Evolutionary conservation across 2,329 filamentous ascomycete genomes (phyloP).

Genomic region (Monosporascus ibericus): DNA sequence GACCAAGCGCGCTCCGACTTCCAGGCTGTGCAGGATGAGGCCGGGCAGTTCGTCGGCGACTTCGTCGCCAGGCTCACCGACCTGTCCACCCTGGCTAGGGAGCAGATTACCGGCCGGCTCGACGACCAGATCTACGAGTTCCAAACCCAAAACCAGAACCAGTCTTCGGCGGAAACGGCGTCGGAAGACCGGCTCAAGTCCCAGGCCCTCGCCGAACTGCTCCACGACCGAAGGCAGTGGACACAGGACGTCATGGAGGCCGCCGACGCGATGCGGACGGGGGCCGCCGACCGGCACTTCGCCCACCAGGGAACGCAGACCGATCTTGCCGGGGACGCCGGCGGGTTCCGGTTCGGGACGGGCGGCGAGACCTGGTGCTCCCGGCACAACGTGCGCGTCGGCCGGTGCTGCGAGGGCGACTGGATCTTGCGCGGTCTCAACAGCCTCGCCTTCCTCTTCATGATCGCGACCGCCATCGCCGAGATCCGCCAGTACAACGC

Average conservation of each 20-base stretch:
- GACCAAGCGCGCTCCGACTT: too few relatives aligned
- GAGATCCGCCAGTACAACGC: conserved; percentile 8
- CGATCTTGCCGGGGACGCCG: too few relatives aligned
- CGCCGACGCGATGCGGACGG: background rate
- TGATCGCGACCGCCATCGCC: conserved; percentile 9
- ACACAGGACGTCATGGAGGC: background rate
- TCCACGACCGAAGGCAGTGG: background rate
- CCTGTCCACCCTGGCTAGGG: too few relatives aligned
- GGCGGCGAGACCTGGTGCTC: background rate
- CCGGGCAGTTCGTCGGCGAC: too few relatives aligned
- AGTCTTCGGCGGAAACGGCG: background rate
- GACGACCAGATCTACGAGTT: background rate
- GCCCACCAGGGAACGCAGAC: background rate
- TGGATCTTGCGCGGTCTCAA: background rate
- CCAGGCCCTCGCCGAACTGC: background rate
- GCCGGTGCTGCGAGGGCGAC: background rate
- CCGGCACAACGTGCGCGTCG: background rate
- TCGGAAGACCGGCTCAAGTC: background rate
- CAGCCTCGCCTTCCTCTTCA: background rate
- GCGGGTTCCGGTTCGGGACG: background rate
- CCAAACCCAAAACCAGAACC: background rate
- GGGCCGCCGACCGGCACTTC: background rate
- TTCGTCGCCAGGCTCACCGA: too few relatives aligned
- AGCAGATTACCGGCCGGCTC: background rate
- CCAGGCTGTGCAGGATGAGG: too few relatives aligned